phyloP scores from a whole-genome alignment of 106 monocot species.

The Xerophyta viscosa region DNA sequence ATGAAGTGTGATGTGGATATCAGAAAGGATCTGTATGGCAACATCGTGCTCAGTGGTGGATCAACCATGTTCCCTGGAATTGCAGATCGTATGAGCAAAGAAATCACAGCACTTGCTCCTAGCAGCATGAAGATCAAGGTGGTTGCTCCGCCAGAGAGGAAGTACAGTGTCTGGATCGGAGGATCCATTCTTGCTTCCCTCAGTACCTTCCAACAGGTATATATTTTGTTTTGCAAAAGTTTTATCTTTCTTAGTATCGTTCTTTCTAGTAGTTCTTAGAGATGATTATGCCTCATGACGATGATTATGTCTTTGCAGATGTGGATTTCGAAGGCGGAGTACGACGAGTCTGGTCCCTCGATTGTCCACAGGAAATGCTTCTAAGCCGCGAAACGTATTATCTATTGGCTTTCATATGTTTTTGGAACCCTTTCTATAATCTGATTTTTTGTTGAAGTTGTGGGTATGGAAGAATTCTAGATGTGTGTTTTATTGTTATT shows the following conservation, averaged over 20 bases:
- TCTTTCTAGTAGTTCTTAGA: neutral
- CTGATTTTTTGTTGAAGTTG: neutral
- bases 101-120: slow-evolving; percentile 10
- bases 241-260: neutral
- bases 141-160: slow-evolving; percentile 9
- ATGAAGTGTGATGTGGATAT: slow-evolving; percentile 16
- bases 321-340: slow-evolving; percentile 10
- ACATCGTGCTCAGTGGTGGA: slow-evolving; percentile 13
- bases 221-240: neutral
- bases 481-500: neutral
- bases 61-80: slow-evolving; percentile 15
- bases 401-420: neutral
- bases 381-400: neutral
- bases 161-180: slow-evolving; percentile 13
- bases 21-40: slow-evolving; percentile 12
- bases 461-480: neutral
- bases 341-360: slow-evolving; percentile 9
- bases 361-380: slow-evolving; percentile 14
- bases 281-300: neutral
- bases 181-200: slow-evolving; percentile 12
- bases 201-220: slow-evolving; percentile 12
- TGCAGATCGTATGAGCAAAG: slow-evolving; percentile 12
- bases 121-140: slow-evolving; percentile 19
- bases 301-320: slow-evolving; percentile 3
- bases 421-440: neutral